phyloP scores from a whole-genome alignment of 2,329 filamentous ascomycete species.

The Xylariaceae sp. region DNA sequence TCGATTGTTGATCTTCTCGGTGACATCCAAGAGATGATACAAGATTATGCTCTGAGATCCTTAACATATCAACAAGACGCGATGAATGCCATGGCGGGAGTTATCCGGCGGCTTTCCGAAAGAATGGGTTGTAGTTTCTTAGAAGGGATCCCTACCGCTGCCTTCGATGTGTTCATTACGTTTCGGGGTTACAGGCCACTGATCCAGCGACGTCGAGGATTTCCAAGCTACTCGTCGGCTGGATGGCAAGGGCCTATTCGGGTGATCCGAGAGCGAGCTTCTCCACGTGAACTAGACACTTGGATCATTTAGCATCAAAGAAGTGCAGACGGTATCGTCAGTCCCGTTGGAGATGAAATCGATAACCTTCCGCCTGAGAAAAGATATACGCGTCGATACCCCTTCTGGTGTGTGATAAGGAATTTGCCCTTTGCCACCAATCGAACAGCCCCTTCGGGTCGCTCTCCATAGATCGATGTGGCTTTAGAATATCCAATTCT shows the following conservation, averaged over 20 bases:
- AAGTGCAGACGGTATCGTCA: no score
- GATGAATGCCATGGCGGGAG: background rate
- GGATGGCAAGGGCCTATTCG: background rate
- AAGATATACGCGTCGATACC: no score
- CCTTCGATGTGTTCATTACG: background rate
- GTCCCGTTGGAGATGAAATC: no score
- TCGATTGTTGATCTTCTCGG: constrained; percentile 1
- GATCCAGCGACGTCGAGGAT: background rate
- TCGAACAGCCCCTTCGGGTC: no score
- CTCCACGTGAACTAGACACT: no score
- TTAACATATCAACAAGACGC: no score
- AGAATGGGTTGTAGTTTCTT: background rate
- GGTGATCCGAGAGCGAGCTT: no score
- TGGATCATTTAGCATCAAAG: no score
- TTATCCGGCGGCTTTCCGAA: background rate
- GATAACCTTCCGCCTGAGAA: no score
- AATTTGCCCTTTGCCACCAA: no score
- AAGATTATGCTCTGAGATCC: no score
- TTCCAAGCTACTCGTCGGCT: background rate
- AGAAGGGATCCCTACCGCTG: background rate
- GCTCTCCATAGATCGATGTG: background rate
- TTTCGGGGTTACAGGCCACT: background rate
- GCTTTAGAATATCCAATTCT: background rate
- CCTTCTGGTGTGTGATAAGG: background rate
- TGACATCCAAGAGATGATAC: no score